Conservation (phyloP, 805 yeast species). For the Henningerozyma blattae region DNA sequence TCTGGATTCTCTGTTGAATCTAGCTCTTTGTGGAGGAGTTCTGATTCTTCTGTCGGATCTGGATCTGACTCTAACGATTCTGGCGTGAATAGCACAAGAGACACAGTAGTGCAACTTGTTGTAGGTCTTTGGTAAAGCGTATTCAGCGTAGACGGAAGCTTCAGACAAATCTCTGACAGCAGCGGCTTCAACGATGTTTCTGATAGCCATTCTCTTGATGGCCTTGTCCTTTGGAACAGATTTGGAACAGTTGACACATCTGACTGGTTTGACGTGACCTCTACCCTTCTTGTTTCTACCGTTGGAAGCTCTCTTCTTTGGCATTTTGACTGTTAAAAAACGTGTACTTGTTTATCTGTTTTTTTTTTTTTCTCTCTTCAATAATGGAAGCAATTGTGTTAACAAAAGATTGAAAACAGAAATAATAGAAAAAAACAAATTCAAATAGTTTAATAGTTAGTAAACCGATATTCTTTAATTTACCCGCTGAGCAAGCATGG, state of each 20-base stretch:
- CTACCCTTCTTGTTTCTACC: conserved; percentile 99
- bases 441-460: too few relatives aligned
- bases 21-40: conserved; percentile 98
- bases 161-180: conserved; percentile 99
- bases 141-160: conserved; percentile 98
- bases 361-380: not conserved
- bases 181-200: conserved; percentile 99
- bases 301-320: conserved; percentile 99
- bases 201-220: conserved; percentile 99
- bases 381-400: not conserved
- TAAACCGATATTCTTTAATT: too few relatives aligned
- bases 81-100: conserved; percentile 99
- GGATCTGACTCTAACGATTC: conserved; percentile 99
- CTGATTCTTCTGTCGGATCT: conserved; percentile 97
- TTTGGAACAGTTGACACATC: conserved; percentile 99
- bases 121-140: conserved; percentile 99
- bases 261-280: conserved; percentile 99
- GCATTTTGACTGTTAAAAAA: conserved; percentile 46
- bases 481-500: too few relatives aligned
- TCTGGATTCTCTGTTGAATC: conserved; percentile 93
- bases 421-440: too few relatives aligned
- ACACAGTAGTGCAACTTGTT: conserved; percentile 99
- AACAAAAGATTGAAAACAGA: not conserved
- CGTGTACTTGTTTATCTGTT: not conserved
- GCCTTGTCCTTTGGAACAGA: conserved; percentile 99